Conservation (phyloP, 1,284 basidiomycete genomes). For the Rhodotorula sp. region DNA sequence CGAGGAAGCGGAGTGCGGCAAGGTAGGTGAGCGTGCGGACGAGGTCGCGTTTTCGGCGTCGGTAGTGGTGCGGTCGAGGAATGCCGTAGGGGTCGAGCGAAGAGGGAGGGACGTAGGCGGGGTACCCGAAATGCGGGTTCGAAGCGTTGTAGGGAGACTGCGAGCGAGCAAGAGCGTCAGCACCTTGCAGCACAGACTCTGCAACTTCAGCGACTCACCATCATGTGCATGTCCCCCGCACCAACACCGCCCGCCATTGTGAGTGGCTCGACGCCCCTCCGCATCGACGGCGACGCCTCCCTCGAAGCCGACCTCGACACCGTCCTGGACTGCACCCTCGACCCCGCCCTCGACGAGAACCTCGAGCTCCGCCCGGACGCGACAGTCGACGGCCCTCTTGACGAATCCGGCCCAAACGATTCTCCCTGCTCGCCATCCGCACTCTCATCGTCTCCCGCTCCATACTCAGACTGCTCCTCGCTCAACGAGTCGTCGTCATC, state of each 20-base stretch:
- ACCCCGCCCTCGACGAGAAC: constrained; percentile 22
- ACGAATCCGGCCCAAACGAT: neutral
- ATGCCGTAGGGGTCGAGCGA: constrained; percentile 36
- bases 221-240: constrained; percentile 7
- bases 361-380: constrained; percentile 27
- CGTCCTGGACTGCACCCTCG: constrained; percentile 14
- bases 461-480: constrained; percentile 1
- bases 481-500: constrained; percentile 24
- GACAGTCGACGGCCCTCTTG: neutral
- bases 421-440: neutral
- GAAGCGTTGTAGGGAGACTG: constrained; percentile 50
- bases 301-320: constrained; percentile 4
- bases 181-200: neutral
- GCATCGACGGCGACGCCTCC: constrained; percentile 17
- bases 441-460: neutral
- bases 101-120: constrained; percentile 52
- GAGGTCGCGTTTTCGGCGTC: constrained; percentile 67
- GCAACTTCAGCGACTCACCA: constrained; percentile 2
- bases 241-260: neutral
- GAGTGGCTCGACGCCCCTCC: constrained; percentile 10
- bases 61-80: constrained; percentile 53
- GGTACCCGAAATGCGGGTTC: constrained; percentile 85
- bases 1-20: constrained; percentile 50
- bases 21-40: constrained; percentile 62
- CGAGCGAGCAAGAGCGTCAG: neutral